Evolutionary conservation across 1,284 basidiomycete genomes (phyloP).

Genomic region (Pseudozyma sp.): DNA sequence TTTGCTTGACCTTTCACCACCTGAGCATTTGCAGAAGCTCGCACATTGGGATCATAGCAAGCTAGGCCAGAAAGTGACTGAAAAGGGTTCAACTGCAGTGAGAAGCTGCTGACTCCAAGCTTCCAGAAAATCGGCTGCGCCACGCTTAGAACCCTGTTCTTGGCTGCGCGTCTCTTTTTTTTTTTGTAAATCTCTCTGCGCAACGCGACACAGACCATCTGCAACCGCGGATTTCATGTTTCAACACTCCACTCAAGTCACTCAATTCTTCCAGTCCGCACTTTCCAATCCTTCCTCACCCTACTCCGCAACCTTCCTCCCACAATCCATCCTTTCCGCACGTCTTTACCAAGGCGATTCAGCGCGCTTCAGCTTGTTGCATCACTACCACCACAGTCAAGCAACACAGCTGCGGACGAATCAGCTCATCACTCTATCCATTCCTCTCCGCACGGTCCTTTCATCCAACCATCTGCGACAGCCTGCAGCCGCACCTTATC

Average conservation of each 20-base stretch:
- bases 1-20: too few species aligned
- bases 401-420: too few species aligned
- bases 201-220: constrained; percentile 5
- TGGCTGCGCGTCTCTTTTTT: constrained; percentile 7
- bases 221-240: too few species aligned
- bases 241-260: too few species aligned
- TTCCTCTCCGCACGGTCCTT: neutral
- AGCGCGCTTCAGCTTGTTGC: neutral
- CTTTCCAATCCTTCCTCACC: neutral
- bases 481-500: neutral
- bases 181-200: neutral
- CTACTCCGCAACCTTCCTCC: neutral
- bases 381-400: too few species aligned
- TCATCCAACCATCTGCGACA: neutral
- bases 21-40: too few species aligned
- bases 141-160: neutral
- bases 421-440: neutral
- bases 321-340: neutral
- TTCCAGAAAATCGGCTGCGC: constrained; percentile 8
- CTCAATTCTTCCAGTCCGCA: neutral
- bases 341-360: neutral
- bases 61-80: too few species aligned
- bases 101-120: neutral
- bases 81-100: too few species aligned
- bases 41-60: neutral